Percentiles rank a stretch among this genome's conserved stretches.
These are phyloP conservation scores for Phlegmacium glaucopus DNA, from an alignment of 768 basidiomycete species.

Conservation along the genomic window DNA sequence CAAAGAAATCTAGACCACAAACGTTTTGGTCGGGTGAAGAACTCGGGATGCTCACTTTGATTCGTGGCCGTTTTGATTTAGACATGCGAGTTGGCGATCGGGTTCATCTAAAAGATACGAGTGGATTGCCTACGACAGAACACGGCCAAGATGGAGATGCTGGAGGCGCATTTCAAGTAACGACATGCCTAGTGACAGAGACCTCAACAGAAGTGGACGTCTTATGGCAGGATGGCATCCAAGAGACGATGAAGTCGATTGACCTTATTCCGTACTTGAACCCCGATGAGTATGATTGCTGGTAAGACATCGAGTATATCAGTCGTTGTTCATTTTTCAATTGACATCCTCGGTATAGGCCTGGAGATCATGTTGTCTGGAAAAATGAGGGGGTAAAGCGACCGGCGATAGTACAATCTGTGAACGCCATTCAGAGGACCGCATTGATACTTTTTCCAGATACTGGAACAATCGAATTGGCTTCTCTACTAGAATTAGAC, in stretches of 20 bases:
- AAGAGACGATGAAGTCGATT: slow-evolving; percentile 56
- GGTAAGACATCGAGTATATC: slow-evolving; percentile 41
- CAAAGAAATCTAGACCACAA: slow-evolving; percentile 59
- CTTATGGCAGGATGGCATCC: slow-evolving; percentile 85
- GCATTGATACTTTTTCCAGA: slow-evolving; percentile 61
- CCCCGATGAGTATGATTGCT: slow-evolving; percentile 90
- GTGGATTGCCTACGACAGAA: slow-evolving; percentile 49
- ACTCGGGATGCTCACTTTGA: slow-evolving; percentile 57
- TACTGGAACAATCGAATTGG: slow-evolving; percentile 54
- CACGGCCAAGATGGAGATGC: slow-evolving; percentile 53
- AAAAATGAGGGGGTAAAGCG: slow-evolving; percentile 66
- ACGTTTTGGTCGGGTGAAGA: slow-evolving; percentile 73
- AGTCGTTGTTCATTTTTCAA: background rate
- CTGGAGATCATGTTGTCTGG: slow-evolving; percentile 88
- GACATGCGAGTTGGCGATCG: slow-evolving; percentile 75
- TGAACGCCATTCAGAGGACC: slow-evolving; percentile 68
- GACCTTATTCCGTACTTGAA: slow-evolving; percentile 80
- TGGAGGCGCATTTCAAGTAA: slow-evolving; percentile 46
- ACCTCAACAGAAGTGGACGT: slow-evolving; percentile 68
- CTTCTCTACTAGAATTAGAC: slow-evolving; percentile 85
- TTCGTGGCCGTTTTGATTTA: slow-evolving; percentile 56
- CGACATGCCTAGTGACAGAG: slow-evolving; percentile 62
- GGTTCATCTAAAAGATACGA: slow-evolving; percentile 52
- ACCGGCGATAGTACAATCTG: slow-evolving; percentile 74
- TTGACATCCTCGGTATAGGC: slow-evolving; percentile 46